Conservation (phyloP, 768 basidiomycete genomes). For the Strobilomyces dryophilus region DNA sequence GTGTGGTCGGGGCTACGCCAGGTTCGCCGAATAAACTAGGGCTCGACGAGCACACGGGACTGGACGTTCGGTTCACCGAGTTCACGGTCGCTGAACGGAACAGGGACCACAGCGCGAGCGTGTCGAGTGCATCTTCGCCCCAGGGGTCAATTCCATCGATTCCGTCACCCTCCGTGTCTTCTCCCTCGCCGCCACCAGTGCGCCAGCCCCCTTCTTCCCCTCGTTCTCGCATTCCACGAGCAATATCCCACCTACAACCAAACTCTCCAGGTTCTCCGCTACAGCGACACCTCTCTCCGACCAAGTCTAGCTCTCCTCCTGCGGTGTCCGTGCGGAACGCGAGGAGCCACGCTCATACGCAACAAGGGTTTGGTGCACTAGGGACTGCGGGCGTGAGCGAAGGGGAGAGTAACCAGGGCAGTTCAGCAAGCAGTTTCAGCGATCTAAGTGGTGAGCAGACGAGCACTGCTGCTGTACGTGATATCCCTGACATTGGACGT, state of each 20-base stretch:
- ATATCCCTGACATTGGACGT: not conserved
- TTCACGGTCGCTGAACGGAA: conserved; percentile 33
- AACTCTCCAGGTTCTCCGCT: conserved; percentile 34
- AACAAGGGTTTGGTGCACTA: conserved; percentile 42
- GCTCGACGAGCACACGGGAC: conserved; percentile 14
- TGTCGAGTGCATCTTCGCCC: conserved; percentile 70
- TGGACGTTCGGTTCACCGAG: conserved; percentile 38
- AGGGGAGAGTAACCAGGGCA: conserved; percentile 60
- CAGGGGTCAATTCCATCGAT: conserved; percentile 80
- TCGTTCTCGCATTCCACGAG: conserved; percentile 2
- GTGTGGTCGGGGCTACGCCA: conserved; percentile 11
- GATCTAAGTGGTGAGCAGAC: conserved; percentile 72
- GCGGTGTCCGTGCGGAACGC: conserved; percentile 53
- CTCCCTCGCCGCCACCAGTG: conserved; percentile 36
- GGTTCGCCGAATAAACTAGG: conserved; percentile 29
- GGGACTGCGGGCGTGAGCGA: conserved; percentile 43
- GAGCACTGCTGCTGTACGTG: not conserved
- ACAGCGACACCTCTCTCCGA: conserved; percentile 46
- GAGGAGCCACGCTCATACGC: conserved; percentile 45
- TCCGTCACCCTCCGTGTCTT: conserved; percentile 62
- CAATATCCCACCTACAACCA: conserved; percentile 7
- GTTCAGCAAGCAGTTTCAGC: conserved; percentile 79
- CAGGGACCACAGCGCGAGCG: conserved; percentile 61
- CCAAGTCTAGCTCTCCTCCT: conserved; percentile 61
- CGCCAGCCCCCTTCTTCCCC: conserved; percentile 30